Evolutionary conservation across 768 basidiomycete species (phyloP).

Genomic region (Collybiopsis luxurians): DNA sequence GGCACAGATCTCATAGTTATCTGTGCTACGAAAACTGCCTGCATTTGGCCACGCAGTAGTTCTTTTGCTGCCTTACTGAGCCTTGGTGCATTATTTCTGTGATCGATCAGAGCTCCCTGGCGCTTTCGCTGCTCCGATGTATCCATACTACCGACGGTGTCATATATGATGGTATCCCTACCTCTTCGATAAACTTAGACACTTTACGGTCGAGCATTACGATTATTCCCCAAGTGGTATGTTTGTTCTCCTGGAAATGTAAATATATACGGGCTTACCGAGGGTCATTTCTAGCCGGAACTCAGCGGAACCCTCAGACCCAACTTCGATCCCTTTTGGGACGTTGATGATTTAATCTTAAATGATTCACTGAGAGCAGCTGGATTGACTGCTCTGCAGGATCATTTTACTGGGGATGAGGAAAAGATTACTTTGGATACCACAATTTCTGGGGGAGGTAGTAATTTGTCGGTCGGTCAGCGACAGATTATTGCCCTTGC

Average conservation of each 20-base stretch:
- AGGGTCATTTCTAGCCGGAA: slow-evolving; percentile 31
- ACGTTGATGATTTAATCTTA: slow-evolving; percentile 50
- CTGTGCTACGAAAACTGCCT: too few species aligned
- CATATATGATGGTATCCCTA: slow-evolving; percentile 40
- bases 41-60: too few species aligned
- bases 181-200: slow-evolving; percentile 39
- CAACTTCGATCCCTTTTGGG: slow-evolving; percentile 57
- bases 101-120: slow-evolving; percentile 39
- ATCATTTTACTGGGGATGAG: slow-evolving; percentile 17
- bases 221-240: slow-evolving; percentile 37
- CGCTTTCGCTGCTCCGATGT: slow-evolving; percentile 47
- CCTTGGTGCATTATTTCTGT: too few species aligned
- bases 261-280: not conserved
- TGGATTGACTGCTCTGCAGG: slow-evolving; percentile 37
- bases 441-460: slow-evolving; percentile 57
- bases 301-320: slow-evolving; percentile 52
- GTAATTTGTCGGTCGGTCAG: slow-evolving; percentile 72
- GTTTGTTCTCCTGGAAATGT: slow-evolving; percentile 9
- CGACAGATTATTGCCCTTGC: slow-evolving; percentile 64
- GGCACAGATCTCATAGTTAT: too few species aligned
- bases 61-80: too few species aligned
- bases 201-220: slow-evolving; percentile 43
- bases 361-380: slow-evolving; percentile 45
- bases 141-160: slow-evolving; percentile 45
- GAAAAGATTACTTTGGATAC: slow-evolving; percentile 49